A percentile compares a stretch with the other conserved stretches of the same genome.
Evolutionary conservation across 2,329 filamentous ascomycete species (phyloP).

Genomic region (Hypomyces rosellus): DNA sequence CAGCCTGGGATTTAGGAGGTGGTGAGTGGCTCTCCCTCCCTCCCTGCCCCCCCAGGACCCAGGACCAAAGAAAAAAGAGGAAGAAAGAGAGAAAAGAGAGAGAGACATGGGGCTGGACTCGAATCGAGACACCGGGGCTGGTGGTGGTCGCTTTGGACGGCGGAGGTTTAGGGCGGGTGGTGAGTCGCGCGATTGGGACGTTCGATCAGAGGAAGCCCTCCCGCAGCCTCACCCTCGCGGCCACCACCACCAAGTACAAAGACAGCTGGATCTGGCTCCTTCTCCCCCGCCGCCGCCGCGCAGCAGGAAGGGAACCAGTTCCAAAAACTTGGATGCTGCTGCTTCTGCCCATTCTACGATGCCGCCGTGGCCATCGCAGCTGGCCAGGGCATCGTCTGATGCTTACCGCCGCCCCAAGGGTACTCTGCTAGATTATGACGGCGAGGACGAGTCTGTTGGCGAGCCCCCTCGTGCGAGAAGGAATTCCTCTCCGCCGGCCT

Average conservation of each 20-base stretch:
- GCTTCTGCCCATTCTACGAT: constrained; percentile 19
- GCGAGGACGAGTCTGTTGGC: constrained; percentile 10
- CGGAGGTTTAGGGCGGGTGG: constrained; percentile 18
- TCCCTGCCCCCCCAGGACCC: background rate
- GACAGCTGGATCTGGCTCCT: constrained; percentile 12
- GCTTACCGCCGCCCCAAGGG: constrained; percentile 24
- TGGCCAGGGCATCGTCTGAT: constrained; percentile 24
- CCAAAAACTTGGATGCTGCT: constrained; percentile 23
- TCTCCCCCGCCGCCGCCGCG: constrained; percentile 15
- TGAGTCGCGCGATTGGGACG: constrained; percentile 13
- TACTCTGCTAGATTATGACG: constrained; percentile 15
- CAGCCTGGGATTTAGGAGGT: background rate
- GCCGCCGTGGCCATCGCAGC: constrained; percentile 22
- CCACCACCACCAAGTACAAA: constrained; percentile 25
- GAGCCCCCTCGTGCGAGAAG: constrained; percentile 10
- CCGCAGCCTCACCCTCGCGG: constrained; percentile 22
- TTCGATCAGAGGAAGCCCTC: constrained; percentile 20
- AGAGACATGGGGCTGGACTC: constrained; percentile 25
- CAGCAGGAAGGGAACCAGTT: constrained; percentile 19
- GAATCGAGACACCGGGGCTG: constrained; percentile 24
- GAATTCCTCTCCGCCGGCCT: constrained; percentile 9
- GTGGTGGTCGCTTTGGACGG: constrained; percentile 21
- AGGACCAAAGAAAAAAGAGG: background rate
- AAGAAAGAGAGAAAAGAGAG: background rate
- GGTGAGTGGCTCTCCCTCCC: background rate